Conservation (phyloP, 495 filamentous ascomycete species). For the Aspergillus wentii region DNA sequence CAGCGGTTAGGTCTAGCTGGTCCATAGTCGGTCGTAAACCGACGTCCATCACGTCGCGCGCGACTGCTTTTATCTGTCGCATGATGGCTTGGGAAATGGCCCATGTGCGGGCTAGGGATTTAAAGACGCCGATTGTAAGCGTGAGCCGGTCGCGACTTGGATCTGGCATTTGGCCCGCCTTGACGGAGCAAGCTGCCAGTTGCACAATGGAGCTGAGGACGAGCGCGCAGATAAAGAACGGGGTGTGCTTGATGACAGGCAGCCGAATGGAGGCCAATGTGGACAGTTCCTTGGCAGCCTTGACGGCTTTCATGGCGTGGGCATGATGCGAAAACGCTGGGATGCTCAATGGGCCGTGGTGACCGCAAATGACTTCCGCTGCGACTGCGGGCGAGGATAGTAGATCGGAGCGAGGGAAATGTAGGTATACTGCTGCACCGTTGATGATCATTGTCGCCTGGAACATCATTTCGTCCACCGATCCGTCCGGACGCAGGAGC, state of each 20-base stretch:
- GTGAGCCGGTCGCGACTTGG: constrained; percentile 68
- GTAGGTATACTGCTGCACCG: constrained; percentile 44
- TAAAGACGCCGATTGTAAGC: constrained; percentile 79
- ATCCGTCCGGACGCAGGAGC: constrained; percentile 57
- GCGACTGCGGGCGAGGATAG: constrained; percentile 43
- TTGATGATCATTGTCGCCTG: constrained; percentile 82
- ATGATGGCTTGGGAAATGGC: constrained; percentile 68
- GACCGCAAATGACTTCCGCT: constrained; percentile 44
- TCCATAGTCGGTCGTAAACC: constrained; percentile 41
- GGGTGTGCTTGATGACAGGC: constrained; percentile 70
- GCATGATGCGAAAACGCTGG: constrained; percentile 50
- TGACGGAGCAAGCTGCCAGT: constrained; percentile 61
- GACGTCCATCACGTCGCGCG: constrained; percentile 42
- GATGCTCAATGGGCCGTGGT: constrained; percentile 41
- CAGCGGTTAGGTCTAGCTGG: constrained; percentile 32
- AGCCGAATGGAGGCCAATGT: constrained; percentile 73
- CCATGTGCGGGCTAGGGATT: constrained; percentile 70
- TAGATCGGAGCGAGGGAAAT: constrained; percentile 47
- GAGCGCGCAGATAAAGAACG: constrained; percentile 84
- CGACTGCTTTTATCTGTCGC: constrained; percentile 59
- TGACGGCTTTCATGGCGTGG: constrained; percentile 77
- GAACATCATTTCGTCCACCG: constrained; percentile 87
- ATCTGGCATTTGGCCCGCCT: constrained; percentile 65
- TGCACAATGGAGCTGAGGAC: constrained; percentile 56
- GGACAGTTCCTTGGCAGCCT: constrained; percentile 70